Base-by-base conservation (phyloP, 352 stramenopile species). In the Globisporangium ultimum region DNA sequence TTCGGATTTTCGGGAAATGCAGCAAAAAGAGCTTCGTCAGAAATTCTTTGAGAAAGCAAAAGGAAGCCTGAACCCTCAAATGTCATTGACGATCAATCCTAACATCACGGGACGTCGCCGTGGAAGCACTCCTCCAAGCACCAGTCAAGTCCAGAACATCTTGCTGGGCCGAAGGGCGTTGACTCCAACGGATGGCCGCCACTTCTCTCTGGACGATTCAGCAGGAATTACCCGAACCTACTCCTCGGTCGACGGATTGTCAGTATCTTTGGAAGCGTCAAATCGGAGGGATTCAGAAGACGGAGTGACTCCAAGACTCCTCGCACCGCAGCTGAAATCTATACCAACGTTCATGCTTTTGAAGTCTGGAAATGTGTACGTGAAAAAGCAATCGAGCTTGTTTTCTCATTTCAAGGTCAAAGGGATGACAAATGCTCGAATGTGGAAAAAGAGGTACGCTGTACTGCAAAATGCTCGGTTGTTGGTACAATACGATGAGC, bases 381-480 rank as follows among this genome's bases (percentile, higher is more conserved):
- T 95, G 22, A 90, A 91, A 64, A 95, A 93, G 63, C 73, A 87
- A 45, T 79, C 73, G 53, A 91, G 84, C 55, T 61, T 93, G 51
- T 88, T 93, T 50, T 77, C 84, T 22, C 80, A 89, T 49, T 55
- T 92, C 57, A 88, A 92, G 54, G 63, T 89, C 54, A 87, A 81
- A 46, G 73, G 80, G 2, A 57, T 80, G 14, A 70, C 64, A 34
- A 88, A 74, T 47, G 66, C 70, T 36, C 69, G 80, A 10, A 70
- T 88, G 53, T 95, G 86, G 86, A 95, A 95, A 61, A 82, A 80
- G 32, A 84, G 86, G n/a, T 93, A 80, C 52, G 86, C 86, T 2
- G 78, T 93, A 28, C 55, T 95, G 22, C 74, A 93, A 45, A 86
- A 77, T 46, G 63, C 76, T 47, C 72, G 76, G 14, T 67, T 95